Evolutionary conservation across 257 asterid species (phyloP), one percentile per base, ranked within the genome.

Genomic region (Solanum clarkiae): DNA sequence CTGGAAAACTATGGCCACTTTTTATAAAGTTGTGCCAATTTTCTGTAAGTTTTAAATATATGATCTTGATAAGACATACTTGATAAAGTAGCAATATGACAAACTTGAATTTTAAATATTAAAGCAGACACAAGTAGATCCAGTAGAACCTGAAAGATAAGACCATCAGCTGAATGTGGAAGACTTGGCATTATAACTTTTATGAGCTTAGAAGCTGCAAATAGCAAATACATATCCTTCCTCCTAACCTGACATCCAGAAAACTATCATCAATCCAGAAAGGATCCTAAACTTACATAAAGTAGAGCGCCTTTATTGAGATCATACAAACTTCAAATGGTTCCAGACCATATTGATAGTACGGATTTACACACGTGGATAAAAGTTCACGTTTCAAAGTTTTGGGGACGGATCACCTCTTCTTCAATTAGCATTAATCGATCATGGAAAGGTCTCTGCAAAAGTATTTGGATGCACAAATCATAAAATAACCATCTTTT

Each of bases 371-470:
- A 32, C 29, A 10, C 10, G 77, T 84, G 70, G 51, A 69, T 59
- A 84, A 84, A 53, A 69, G 8, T 32, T 84, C 81, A 7, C 65
- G 70, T 44, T 84, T 81, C 32, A n/a, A 12, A 54, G 24, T 84
- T 84, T 69, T 70, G 81, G 81, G 86, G 86, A 32, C 53, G 77
- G 86, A 84, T 84, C 86, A 69, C 86, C 81, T 84, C 81, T 16
- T 69, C 86, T 74, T 84, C 86, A 69, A 68, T 69, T 66, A 69
- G 81, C 86, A 40, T 69, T 24, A 69, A 53, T 45, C 81, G 47
- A 66, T 68, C 36, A 40, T 84, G 81, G 69, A 84, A 57, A 49
- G 86, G 86, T 69, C 3, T 56, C 81, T 84, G 86, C 86, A 72
- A 53, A 69, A 84, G 81, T 69, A 59, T 55, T 84, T 69, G 82